Conservation (phyloP, 2,329 filamentous ascomycete genomes). For the Botryotinia narcissicola region DNA sequence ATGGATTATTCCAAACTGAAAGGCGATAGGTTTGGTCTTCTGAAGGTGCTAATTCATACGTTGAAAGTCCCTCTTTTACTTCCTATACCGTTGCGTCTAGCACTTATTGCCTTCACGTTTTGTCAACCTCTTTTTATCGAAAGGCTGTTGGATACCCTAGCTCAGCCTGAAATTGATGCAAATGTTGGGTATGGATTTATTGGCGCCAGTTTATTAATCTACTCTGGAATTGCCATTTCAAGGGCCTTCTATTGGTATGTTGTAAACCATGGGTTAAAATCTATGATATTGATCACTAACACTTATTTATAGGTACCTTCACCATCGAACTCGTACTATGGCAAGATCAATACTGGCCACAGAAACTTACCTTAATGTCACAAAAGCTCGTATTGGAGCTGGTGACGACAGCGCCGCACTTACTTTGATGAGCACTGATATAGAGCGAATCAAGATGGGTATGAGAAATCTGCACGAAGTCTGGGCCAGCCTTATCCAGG, state of each 20-base stretch:
- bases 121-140: slow-evolving; percentile 27
- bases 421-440: slow-evolving; percentile 34
- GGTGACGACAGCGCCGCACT: slow-evolving; percentile 24
- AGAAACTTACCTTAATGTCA: slow-evolving; percentile 49
- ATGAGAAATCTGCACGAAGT: neutral
- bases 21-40: slow-evolving; percentile 23
- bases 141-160: slow-evolving; percentile 27
- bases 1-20: slow-evolving; percentile 22
- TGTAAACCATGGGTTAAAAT: neutral
- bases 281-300: neutral
- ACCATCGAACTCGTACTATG: slow-evolving; percentile 21
- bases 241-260: slow-evolving; percentile 16
- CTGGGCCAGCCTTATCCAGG: slow-evolving; percentile 32
- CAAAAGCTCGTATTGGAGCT: slow-evolving; percentile 33
- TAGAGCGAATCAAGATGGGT: slow-evolving; percentile 25
- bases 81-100: slow-evolving; percentile 25
- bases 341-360: slow-evolving; percentile 44
- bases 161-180: slow-evolving; percentile 18
- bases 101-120: slow-evolving; percentile 28
- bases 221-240: slow-evolving; percentile 23
- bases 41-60: slow-evolving; percentile 29
- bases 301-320: slow-evolving; percentile 11
- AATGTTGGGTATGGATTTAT: slow-evolving; percentile 30
- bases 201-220: slow-evolving; percentile 25
- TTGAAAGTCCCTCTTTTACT: slow-evolving; percentile 19